phyloP scores from a whole-genome alignment of 192 early-diverging fungal genomes.

The Coemansia aciculifera region DNA sequence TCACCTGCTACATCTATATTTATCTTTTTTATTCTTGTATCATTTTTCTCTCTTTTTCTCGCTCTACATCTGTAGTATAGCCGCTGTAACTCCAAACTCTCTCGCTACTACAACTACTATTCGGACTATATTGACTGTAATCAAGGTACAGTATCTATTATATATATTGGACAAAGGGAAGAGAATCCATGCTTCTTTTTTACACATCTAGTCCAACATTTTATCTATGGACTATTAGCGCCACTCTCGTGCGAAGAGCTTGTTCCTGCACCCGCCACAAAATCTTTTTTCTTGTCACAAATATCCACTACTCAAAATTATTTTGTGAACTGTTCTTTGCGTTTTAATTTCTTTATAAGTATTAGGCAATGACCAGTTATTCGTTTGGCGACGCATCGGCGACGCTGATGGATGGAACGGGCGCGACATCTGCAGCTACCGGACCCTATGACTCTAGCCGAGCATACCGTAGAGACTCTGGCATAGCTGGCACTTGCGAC shows the following conservation, averaged over 20 bases:
- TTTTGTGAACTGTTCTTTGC: not conserved
- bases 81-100: not conserved
- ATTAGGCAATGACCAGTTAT: constrained; percentile 38
- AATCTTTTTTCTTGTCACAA: not conserved
- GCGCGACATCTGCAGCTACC: constrained; percentile 1
- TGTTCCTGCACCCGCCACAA: constrained; percentile 10
- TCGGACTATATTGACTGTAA: not conserved
- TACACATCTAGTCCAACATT: not conserved
- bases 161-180: not conserved
- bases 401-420: constrained; percentile 24
- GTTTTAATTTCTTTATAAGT: not conserved
- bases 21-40: not conserved
- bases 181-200: not conserved
- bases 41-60: not conserved
- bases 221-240: not conserved
- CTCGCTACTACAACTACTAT: not conserved
- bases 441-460: constrained; percentile 18
- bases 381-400: constrained; percentile 44
- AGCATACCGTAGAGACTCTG: constrained; percentile 37
- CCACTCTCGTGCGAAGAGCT: not conserved
- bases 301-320: too few relatives aligned
- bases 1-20: constrained; percentile 5
- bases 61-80: constrained; percentile 1
- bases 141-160: constrained; percentile 8
- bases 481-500: constrained; percentile 14